A percentile compares a stretch with the other conserved stretches of the same genome.
These are phyloP conservation scores for Trichomonas gallinae DNA, from an alignment of 208 protist genomes.

Conservation along the genomic window DNA sequence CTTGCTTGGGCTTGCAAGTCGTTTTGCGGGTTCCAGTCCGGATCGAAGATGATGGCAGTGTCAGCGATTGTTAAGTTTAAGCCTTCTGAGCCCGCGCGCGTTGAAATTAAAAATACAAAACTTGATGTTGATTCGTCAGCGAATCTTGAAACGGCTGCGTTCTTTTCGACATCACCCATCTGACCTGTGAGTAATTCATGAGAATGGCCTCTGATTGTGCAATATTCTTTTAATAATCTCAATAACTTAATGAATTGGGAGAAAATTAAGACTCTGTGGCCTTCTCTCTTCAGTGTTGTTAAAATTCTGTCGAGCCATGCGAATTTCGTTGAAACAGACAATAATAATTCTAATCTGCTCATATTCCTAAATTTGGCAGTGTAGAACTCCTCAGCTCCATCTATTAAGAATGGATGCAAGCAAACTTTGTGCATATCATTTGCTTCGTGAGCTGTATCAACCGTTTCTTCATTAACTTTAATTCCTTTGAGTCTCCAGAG, in stretches of 20 bases:
- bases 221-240: constrained; percentile 45
- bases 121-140: neutral
- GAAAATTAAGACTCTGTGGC: constrained; percentile 91
- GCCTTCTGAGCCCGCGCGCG: constrained; percentile 54
- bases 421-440: constrained; percentile 55
- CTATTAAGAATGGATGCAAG: constrained; percentile 82
- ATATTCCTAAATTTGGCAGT: constrained; percentile 26
- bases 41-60: constrained; percentile 59
- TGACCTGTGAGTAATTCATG: constrained; percentile 25
- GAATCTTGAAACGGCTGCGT: constrained; percentile 31
- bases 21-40: constrained; percentile 89
- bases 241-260: constrained; percentile 65
- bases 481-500: neutral
- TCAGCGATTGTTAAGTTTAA: constrained; percentile 58
- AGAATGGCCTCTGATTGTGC: neutral
- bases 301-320: constrained; percentile 41
- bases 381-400: constrained; percentile 61
- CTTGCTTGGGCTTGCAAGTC: constrained; percentile 82
- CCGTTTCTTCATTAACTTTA: neutral
- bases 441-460: constrained; percentile 28
- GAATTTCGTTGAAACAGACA: constrained; percentile 19
- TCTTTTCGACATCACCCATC: constrained; percentile 26
- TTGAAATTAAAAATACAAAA: constrained; percentile 57
- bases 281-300: constrained; percentile 43
- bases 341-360: neutral